A percentile compares a stretch with the other conserved stretches of the same genome.
Conservation (phyloP, 306 rosid genomes). For the Glycine tomentella region DNA sequence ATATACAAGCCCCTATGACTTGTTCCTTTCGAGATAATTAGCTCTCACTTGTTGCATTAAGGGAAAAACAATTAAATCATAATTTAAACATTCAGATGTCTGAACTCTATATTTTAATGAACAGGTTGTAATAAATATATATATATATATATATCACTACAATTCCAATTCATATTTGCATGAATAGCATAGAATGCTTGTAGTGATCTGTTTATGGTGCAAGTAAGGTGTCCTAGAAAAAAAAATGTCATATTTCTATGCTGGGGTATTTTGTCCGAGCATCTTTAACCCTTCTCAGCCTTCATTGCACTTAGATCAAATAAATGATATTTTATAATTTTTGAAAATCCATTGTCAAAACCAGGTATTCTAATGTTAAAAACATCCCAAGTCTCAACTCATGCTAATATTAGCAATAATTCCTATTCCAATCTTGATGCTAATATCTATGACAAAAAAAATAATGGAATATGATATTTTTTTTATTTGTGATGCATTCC, state of each 20-base stretch:
- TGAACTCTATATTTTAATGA: too few relatives aligned
- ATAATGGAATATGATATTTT: background rate
- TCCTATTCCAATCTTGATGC: slow-evolving; percentile 1
- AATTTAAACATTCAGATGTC: too few relatives aligned
- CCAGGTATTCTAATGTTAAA: slow-evolving; percentile 4
- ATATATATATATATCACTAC: background rate
- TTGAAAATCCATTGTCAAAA: background rate
- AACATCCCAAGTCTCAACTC: background rate
- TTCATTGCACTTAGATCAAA: background rate
- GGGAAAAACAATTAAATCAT: background rate
- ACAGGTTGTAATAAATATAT: background rate
- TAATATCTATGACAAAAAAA: background rate
- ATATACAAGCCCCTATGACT: too few relatives aligned
- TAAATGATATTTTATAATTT: background rate
- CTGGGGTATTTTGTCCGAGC: background rate
- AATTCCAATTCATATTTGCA: background rate
- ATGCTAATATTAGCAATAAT: background rate
- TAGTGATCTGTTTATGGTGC: background rate
- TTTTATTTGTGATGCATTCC: slow-evolving; percentile 41
- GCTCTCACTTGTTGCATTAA: background rate
- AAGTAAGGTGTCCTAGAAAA: background rate
- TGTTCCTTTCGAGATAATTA: too few relatives aligned
- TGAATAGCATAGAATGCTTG: background rate
- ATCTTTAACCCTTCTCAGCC: too few relatives aligned
- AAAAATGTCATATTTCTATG: background rate